phyloP scores from a whole-genome alignment of 352 stramenopile species.

The Blastocystis sp. region DNA sequence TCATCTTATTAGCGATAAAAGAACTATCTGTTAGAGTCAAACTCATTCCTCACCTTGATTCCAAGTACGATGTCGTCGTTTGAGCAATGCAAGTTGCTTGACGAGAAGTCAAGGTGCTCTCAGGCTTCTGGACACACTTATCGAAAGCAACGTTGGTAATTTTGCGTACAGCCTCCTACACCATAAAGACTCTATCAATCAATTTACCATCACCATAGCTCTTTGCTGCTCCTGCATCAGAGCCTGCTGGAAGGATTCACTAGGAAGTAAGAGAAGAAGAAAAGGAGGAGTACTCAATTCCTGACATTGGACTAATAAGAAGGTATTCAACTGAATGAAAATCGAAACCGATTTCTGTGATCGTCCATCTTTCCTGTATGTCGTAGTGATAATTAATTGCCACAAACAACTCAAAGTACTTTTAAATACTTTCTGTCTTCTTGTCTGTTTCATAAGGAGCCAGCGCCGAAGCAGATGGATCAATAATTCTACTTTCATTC shows the following conservation, averaged over 20 bases:
- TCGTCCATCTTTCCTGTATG: not conserved
- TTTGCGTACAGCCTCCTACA: conserved; percentile 32
- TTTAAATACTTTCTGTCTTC: conserved; percentile 12
- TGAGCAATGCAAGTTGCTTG: conserved; percentile 23
- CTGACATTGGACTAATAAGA: not conserved
- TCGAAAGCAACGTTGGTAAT: conserved; percentile 40
- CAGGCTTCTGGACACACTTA: conserved; percentile 58
- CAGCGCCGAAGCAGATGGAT: not conserved
- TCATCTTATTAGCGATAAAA: conserved; percentile 10
- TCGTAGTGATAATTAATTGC: not conserved
- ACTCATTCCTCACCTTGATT: conserved; percentile 4
- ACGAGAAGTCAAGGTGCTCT: conserved; percentile 29
- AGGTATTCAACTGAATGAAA: not conserved
- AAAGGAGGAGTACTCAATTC: not conserved
- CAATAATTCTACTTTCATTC: conserved; percentile 47
- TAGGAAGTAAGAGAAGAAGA: not conserved
- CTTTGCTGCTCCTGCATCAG: conserved; percentile 56
- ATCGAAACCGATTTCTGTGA: conserved; percentile 18
- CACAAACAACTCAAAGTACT: not conserved
- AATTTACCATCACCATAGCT: conserved; percentile 40
- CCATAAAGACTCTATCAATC: not conserved
- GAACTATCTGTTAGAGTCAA: not conserved
- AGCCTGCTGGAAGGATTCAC: conserved; percentile 40
- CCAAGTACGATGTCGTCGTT: conserved; percentile 29
- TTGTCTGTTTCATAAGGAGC: conserved; percentile 18